Base-by-base conservation (phyloP, 306 rosid species). In the Carpinus viminea region DNA sequence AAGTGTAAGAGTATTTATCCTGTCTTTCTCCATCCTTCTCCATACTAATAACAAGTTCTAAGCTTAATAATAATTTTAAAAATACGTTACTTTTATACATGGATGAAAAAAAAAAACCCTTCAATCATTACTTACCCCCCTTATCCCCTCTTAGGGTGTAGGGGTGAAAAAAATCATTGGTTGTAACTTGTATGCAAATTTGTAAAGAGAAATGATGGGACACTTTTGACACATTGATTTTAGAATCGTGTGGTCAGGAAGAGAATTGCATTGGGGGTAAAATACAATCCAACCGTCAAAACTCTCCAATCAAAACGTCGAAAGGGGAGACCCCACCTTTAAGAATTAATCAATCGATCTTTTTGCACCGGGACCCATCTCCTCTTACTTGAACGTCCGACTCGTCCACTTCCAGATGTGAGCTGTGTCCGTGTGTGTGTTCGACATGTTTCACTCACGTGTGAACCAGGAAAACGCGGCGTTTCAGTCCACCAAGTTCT, bases 381-480 rank as follows among this genome's bases (percentile, higher is more conserved):
- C 13, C 54, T 7, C 18, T 2, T 31, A 31, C 34, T 41, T 5
- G 8, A 41, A 41, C 53, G 3, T 62, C 87, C 45, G 84, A 34
- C 74, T 16, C 76, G 82, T 81, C 85, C 73, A 70, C 76, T 78
- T 77, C 57, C 41, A 38, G 78, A 74, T 76, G 77, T 83, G 82
- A 73, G 73, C 26, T 24, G 26, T 24, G n/a, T n/a, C n/a, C n/a
- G n/a, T n/a, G n/a, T n/a, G 79, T 54, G 79, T 60, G 13, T 11
- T 2, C 21, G 8, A 5, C n/a, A 1, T 6, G 45, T 41, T 41
- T 13, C n/a, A 5, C 12, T 28, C 68, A 61, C 72, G 51, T 66
- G 31, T 55, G 56, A 45, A 64, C 34, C 52, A 2, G 68, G 41
- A 59, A 89, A 83, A 85, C 86, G 85, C 84, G 76, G 86, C 84